Base-by-base conservation (phyloP, 257 asterid species). In the Solanum appendiculatum region DNA sequence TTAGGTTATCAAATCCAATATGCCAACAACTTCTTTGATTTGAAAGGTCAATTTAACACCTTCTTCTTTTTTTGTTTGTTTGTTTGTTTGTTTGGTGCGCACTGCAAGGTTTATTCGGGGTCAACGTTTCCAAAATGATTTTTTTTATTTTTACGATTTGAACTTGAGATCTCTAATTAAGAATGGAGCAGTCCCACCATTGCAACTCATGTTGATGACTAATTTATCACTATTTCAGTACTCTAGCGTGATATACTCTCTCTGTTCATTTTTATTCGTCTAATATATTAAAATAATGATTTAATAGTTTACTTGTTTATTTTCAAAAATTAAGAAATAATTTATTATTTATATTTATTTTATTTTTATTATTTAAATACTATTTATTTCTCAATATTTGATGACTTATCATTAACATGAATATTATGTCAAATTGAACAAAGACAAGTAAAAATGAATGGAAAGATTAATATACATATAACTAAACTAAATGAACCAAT, bases 21-120 rank as follows among this genome's bases (percentile, higher is more conserved):
- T 46, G 85, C 85, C 85, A 9, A 46, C 29, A 3, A 29, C 29
- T 46, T 46, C 29, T 46, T 9, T 29, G 6, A 29, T 29, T 44
- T 80, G 29, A 29, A 46, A 18, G 85, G 25, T 27, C 14, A 27
- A 68, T 37, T 29, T 18, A 5, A 16, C 64, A 80, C 9, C 23
- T 7, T 18, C 3, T 11, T 10, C 16, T 14, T 13, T 14, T 44
- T 44, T n/a, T n/a, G n/a, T n/a, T n/a, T n/a, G n/a, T n/a, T n/a
- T n/a, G n/a, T n/a, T n/a, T n/a, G n/a, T n/a, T n/a, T n/a, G n/a
- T n/a, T n/a, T n/a, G n/a, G n/a, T n/a, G 16, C 51, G 5, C 5
- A 12, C 16, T 12, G 0, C 12, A 44, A 0, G 0, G 0, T 44
- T 0, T 44, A 46, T 13, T 13, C 14, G 18, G 6, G 1, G 6